A percentile compares a stretch with the other conserved stretches of the same genome.
phyloP scores from a whole-genome alignment of 2,329 filamentous ascomycete species.

The Cladosporium sp. region DNA sequence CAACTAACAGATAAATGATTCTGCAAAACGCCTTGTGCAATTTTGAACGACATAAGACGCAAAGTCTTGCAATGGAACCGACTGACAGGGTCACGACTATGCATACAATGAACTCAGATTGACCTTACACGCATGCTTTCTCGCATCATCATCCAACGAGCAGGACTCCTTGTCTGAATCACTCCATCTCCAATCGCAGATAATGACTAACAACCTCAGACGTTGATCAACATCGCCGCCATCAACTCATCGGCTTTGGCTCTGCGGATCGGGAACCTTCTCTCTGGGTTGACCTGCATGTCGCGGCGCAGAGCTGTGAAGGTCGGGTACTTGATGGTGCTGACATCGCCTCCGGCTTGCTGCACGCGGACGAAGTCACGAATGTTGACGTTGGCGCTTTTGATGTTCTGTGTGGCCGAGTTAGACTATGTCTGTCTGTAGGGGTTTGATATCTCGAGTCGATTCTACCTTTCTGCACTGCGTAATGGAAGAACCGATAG shows the following conservation, averaged over 20 bases:
- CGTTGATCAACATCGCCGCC: neutral
- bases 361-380: conserved; percentile 2
- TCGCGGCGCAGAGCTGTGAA: neutral
- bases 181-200: too few relatives aligned
- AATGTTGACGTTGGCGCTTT: conserved; percentile 1
- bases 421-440: neutral
- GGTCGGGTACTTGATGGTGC: neutral
- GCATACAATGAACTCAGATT: too few relatives aligned
- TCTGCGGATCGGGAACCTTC: neutral
- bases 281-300: neutral
- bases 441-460: too few relatives aligned
- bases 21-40: too few relatives aligned
- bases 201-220: neutral
- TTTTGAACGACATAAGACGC: too few relatives aligned
- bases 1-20: too few relatives aligned
- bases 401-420: neutral
- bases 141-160: too few relatives aligned
- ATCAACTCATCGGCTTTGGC: neutral
- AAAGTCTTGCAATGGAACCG: too few relatives aligned
- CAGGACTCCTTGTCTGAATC: too few relatives aligned
- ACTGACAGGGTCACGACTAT: too few relatives aligned
- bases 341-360: neutral
- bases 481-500: neutral
- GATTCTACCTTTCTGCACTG: neutral
- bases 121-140: too few relatives aligned